Base-by-base conservation (phyloP, 352 stramenopile genomes). In the Phytopythium litorale region DNA sequence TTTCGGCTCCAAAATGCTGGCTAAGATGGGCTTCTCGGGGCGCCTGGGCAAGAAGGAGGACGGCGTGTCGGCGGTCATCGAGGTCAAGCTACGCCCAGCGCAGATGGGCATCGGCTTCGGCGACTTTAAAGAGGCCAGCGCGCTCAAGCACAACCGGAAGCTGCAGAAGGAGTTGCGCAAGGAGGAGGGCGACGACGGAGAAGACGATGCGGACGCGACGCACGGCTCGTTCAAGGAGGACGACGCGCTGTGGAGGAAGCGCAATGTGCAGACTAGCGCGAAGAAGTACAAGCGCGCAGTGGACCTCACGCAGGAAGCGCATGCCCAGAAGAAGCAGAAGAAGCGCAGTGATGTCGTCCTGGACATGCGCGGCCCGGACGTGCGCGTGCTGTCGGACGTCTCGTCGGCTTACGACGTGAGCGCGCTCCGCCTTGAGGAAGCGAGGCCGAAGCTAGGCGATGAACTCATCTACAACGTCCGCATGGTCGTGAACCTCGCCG, bases 21-120 rank as follows among this genome's bases (percentile, higher is more conserved):
- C 87, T 28, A 99, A 98, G 73, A 98, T 99, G 93, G 96, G 96
- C 46, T 99, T 98, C 66, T 91, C 78, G 19, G 95, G 94, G 16
- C 92, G 95, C 21, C 70, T 99, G 28, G 95, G 95, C 30, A 97
- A 96, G 65, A 85, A 97, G 46, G 89, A 97, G 60, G 89, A 91
- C 56, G 94, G 95, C 52, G 94, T 99, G 37, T 97, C 94, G 11
- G 72, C 84, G 30, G 94, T 92, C 1, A 79, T 99, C 37, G 89
- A 98, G 67, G 96, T 99, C 5, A 94, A 98, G 23, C 88, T 97
- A 64, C 89, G 96, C 15, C 95, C 96, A 0, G 75, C 73, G 15
- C 91, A 96, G 59, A 88, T 98, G 76, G 96, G 96, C 40, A 89
- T 99, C 23, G 96, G 96, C 33, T 98, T 91, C 70, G 92, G 92